Base-by-base conservation (phyloP, 2,329 filamentous ascomycete genomes). In the Waltergamsia citrina region DNA sequence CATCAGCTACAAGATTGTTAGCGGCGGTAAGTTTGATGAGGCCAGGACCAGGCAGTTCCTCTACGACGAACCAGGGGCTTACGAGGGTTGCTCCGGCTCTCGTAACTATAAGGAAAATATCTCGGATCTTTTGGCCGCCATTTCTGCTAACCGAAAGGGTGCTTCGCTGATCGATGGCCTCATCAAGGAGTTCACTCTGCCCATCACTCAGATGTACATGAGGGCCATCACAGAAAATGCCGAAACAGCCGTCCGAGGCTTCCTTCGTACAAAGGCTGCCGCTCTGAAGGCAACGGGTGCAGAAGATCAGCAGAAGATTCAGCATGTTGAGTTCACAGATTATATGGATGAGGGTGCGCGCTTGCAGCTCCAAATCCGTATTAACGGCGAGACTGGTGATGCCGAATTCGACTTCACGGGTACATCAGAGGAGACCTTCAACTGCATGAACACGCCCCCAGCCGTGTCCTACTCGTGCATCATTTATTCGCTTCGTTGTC, bases 101-200 rank as follows among this genome's bases (percentile, higher is more conserved):
- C 67, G 85, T 29, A 86, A 84, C 50, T 64, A 93, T 2, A 76
- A 74, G 8, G 86, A 94, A 54, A 93, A 93, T 50, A 67, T 93
- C 43, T 88, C 85, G 33, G 86, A 93, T 51, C 66, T 94, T 26
- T 87, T 88, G 54, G 86, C 86, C 0, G 85, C 92, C 51, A 80
- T 92, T 11, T 85, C 86, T 0, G 85, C 85, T 10, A 93, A 94
- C 48, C 80, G 86, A 46, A 87, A 87, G 45, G 86, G 86, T 7
- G 90, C 90, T 46, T 74, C 74, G 26, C 63, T 90, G 14, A 85
- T 88, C 43, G 71, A 69, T 28, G 67, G 71, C 0, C 61, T 90
- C 2, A 85, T 88, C 42, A 69, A 72, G 18, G 83, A 90, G 45
- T 86, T 85, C 45, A 74, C 78, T 7, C 72, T 83, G 29, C 63